Evolutionary conservation across 257 asterid species (phyloP).

Genomic region (Avicennia marina): DNA sequence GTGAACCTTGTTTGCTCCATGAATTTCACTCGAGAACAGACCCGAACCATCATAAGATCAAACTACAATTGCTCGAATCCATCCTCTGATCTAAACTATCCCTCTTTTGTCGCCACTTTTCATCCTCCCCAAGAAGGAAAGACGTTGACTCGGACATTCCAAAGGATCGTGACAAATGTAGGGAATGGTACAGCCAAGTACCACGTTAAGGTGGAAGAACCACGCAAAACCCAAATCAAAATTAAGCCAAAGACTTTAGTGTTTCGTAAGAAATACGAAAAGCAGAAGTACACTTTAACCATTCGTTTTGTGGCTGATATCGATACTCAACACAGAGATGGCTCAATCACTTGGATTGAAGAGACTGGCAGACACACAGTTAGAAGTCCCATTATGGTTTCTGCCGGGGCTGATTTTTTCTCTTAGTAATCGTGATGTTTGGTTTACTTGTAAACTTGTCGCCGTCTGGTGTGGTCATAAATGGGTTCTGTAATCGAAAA

Average conservation of each 20-base stretch:
- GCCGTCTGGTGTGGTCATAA: too few species aligned
- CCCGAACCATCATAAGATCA: slow-evolving; percentile 27
- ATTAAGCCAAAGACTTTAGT: slow-evolving; percentile 21
- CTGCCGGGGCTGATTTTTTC: slow-evolving; percentile 12
- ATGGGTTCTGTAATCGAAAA: too few species aligned
- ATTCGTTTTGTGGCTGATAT: slow-evolving; percentile 18
- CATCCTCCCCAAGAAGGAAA: slow-evolving; percentile 10
- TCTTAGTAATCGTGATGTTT: too few species aligned
- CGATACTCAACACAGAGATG: background rate
- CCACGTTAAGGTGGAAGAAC: slow-evolving; percentile 13
- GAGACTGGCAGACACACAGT: slow-evolving; percentile 26
- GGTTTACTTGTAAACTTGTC: too few species aligned
- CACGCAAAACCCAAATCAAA: slow-evolving; percentile 20
- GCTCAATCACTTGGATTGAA: slow-evolving; percentile 36
- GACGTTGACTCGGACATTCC: slow-evolving; percentile 22
- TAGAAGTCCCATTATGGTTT: slow-evolving; percentile 35
- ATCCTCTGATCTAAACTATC: slow-evolving; percentile 35
- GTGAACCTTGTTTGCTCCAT: slow-evolving; percentile 38
- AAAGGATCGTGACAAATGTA: slow-evolving; percentile 35
- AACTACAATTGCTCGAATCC: slow-evolving; percentile 36
- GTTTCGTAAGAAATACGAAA: slow-evolving; percentile 32
- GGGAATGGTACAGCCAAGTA: slow-evolving; percentile 33
- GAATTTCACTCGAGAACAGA: slow-evolving; percentile 36
- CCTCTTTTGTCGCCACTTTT: slow-evolving; percentile 32
- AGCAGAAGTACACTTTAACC: slow-evolving; percentile 28